phyloP scores from a whole-genome alignment of 1,139 yeast species.

The Citeromyces hawaiiensis region DNA sequence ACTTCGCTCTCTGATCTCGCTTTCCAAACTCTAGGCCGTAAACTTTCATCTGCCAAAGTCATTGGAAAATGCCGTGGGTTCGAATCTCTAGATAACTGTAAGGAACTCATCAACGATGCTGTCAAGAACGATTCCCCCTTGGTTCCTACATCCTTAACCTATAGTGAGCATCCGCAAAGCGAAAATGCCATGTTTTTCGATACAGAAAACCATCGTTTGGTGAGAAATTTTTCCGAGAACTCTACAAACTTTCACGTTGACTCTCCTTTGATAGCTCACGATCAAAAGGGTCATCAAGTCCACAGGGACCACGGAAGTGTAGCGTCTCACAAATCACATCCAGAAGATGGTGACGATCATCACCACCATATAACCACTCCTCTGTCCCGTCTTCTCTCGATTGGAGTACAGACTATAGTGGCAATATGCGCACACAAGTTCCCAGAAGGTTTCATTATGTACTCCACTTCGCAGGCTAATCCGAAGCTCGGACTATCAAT shows the following conservation, averaged over 20 bases:
- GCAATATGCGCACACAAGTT: constrained; percentile 84
- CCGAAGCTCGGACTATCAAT: constrained; percentile 65
- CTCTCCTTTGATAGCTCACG: constrained; percentile 14
- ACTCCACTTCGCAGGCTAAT: constrained; percentile 64
- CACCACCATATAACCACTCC: constrained; percentile 79
- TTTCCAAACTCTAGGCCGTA: not conserved
- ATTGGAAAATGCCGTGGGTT: constrained; percentile 18
- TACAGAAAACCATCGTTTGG: constrained; percentile 8
- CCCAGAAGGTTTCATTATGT: constrained; percentile 91
- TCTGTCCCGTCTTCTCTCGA: constrained; percentile 60
- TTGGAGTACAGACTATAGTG: constrained; percentile 81
- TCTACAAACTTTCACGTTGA: constrained; percentile 12
- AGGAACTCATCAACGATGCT: not conserved
- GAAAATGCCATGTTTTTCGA: constrained; percentile 17
- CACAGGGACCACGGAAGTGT: not conserved
- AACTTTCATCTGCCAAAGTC: not conserved
- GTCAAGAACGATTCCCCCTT: not conserved
- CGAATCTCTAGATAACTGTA: constrained; percentile 7
- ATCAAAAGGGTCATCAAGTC: not conserved
- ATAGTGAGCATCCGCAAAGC: constrained; percentile 16
- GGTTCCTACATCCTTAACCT: constrained; percentile 11
- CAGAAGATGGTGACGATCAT: constrained; percentile 25
- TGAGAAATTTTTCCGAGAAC: constrained; percentile 12
- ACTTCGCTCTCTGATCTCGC: not conserved
- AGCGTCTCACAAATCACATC: not conserved